These are phyloP conservation scores for Pestalotiopsis fici DNA, from an alignment of 2,329 filamentous ascomycete genomes.

Conservation along the genomic window DNA sequence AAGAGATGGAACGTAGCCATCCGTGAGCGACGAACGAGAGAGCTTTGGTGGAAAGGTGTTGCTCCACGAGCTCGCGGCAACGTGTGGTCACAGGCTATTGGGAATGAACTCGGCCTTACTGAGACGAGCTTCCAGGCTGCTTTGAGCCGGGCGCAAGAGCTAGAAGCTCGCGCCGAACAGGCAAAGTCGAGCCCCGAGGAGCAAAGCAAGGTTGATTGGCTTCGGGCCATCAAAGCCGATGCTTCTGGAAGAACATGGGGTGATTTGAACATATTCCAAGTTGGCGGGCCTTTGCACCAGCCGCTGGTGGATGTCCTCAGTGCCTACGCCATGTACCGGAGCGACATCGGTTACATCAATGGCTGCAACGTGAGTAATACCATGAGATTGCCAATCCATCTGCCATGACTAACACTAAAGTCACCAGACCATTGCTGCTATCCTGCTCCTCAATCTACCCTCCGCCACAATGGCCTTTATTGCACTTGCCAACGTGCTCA, in stretches of 20 bases:
- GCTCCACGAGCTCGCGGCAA: slow-evolving; percentile 68
- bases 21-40: slow-evolving; percentile 67
- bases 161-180: slow-evolving; percentile 57
- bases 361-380: slow-evolving; percentile 68
- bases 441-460: slow-evolving; percentile 72
- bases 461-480: slow-evolving; percentile 66
- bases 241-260: slow-evolving; percentile 66
- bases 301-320: slow-evolving; percentile 71
- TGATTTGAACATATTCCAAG: slow-evolving; percentile 73
- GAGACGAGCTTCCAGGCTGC: slow-evolving; percentile 71
- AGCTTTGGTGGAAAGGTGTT: slow-evolving; percentile 82
- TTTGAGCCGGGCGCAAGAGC: slow-evolving; percentile 63
- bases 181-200: slow-evolving; percentile 56
- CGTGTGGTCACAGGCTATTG: slow-evolving; percentile 72
- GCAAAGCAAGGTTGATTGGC: slow-evolving; percentile 57
- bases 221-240: slow-evolving; percentile 65
- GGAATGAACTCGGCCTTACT: slow-evolving; percentile 71
- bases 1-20: slow-evolving; percentile 76
- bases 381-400: neutral
- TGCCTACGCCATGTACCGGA: slow-evolving; percentile 80
- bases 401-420: slow-evolving; percentile 14
- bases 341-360: slow-evolving; percentile 76
- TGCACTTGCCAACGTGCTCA: slow-evolving; percentile 74
- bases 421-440: slow-evolving; percentile 67
- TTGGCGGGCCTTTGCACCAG: slow-evolving; percentile 65